These are phyloP conservation scores for Bipolaris bicolor DNA, from an alignment of 2,329 filamentous ascomycete species.

Conservation along the genomic window DNA sequence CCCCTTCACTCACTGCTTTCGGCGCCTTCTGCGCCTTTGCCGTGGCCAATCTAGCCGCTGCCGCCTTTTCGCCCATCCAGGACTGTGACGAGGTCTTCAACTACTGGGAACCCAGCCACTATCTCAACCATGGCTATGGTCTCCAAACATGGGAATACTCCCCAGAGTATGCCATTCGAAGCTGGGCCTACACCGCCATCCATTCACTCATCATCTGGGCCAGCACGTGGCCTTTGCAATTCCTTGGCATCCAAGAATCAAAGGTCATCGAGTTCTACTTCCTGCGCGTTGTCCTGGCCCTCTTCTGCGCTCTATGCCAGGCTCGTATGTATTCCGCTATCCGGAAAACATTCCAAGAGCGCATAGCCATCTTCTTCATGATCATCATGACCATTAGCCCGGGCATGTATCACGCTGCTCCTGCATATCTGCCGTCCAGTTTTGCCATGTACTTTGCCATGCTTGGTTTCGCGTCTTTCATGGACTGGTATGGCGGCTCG, in stretches of 20 bases:
- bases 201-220: slow-evolving; percentile 76
- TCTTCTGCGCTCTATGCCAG: slow-evolving; percentile 80
- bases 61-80: slow-evolving; percentile 86
- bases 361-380: slow-evolving; percentile 85
- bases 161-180: slow-evolving; percentile 90
- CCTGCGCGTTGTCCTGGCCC: slow-evolving; percentile 75
- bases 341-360: slow-evolving; percentile 75
- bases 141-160: slow-evolving; percentile 99
- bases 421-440: slow-evolving; percentile 87
- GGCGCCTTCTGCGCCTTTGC: slow-evolving; percentile 83
- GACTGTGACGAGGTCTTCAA: slow-evolving; percentile 99
- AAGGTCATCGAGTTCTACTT: slow-evolving; percentile 80
- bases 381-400: slow-evolving; percentile 76
- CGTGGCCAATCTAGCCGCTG: slow-evolving; percentile 74
- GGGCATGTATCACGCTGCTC: slow-evolving; percentile 90
- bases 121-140: slow-evolving; percentile 88
- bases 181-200: slow-evolving; percentile 86
- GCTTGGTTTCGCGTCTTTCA: slow-evolving; percentile 84
- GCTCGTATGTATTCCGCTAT: slow-evolving; percentile 80
- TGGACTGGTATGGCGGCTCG: slow-evolving; percentile 79
- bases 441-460: slow-evolving; percentile 96
- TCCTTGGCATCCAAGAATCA: slow-evolving; percentile 31
- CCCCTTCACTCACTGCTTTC: slow-evolving; percentile 66
- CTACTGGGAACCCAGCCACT: slow-evolving; percentile 98
- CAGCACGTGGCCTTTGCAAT: slow-evolving; percentile 60